Conservation (phyloP, 192 early-diverging fungal genomes). For the Pilobolus umbonatus region DNA sequence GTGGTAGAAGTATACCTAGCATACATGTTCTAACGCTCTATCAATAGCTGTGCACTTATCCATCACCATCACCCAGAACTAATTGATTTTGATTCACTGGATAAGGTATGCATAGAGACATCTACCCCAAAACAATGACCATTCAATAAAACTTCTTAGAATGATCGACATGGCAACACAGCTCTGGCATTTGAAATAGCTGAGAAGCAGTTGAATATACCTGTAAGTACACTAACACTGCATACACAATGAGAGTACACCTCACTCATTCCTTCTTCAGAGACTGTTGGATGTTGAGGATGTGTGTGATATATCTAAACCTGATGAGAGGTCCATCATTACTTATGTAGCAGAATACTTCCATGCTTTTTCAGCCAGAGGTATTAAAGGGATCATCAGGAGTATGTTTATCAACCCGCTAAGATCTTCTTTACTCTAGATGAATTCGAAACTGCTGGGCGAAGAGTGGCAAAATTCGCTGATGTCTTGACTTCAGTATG, state of each 20-base stretch:
- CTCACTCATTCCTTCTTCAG: constrained; percentile 10
- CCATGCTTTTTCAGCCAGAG: constrained; percentile 91
- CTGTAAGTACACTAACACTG: constrained; percentile 36
- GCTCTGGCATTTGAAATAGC: constrained; percentile 96
- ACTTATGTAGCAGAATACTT: constrained; percentile 98
- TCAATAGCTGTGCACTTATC: constrained; percentile 81
- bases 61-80: constrained; percentile 96
- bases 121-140: neutral
- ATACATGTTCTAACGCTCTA: neutral
- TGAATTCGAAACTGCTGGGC: constrained; percentile 83
- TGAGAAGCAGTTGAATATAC: constrained; percentile 80
- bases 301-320: constrained; percentile 87
- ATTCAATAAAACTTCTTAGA: constrained; percentile 25
- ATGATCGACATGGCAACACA: constrained; percentile 78
- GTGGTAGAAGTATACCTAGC: constrained; percentile 9
- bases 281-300: constrained; percentile 96
- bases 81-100: constrained; percentile 80
- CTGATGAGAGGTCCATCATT: constrained; percentile 96
- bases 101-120: constrained; percentile 50
- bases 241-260: neutral
- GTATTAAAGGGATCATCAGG: constrained; percentile 22
- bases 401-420: no score
- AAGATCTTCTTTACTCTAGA: no score
- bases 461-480: constrained; percentile 90
- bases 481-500: constrained; percentile 84